These are phyloP conservation scores for Phytophthora kernoviae DNA, from an alignment of 352 stramenopile species.

Conservation along the genomic window DNA sequence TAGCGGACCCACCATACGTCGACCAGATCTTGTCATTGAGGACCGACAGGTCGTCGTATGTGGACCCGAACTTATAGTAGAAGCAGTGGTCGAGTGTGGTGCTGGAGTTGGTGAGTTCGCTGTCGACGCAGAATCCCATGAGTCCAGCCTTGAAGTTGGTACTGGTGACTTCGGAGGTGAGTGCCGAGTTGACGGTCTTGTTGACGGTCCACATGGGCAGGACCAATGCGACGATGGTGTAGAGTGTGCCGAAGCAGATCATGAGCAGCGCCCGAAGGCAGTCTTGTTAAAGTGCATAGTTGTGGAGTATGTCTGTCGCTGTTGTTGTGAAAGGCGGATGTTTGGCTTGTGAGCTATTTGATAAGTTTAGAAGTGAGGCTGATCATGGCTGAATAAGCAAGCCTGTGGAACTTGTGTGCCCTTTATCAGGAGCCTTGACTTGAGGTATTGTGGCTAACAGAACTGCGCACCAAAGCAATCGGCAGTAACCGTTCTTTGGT, in stretches of 20 bases:
- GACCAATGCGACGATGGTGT: constrained; percentile 21
- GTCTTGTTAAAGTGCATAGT: constrained; percentile 14
- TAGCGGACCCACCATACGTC: constrained; percentile 51
- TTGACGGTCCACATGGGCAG: constrained; percentile 23
- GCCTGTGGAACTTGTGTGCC: not conserved
- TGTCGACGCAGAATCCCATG: constrained; percentile 48
- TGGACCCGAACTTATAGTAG: constrained; percentile 60
- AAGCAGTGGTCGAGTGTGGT: constrained; percentile 61
- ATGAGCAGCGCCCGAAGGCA: constrained; percentile 26
- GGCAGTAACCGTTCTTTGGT: too few species aligned
- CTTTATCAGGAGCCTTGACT: not conserved
- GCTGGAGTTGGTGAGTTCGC: constrained; percentile 45
- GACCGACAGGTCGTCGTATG: constrained; percentile 41
- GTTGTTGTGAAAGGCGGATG: not conserved
- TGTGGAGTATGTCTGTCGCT: not conserved
- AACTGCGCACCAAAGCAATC: too few species aligned
- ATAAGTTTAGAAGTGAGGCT: not conserved
- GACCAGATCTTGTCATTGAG: constrained; percentile 34
- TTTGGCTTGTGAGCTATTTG: not conserved
- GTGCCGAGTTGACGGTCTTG: constrained; percentile 20
- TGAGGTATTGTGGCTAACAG: not conserved
- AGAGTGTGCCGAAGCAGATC: constrained; percentile 18
- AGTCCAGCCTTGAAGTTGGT: constrained; percentile 28
- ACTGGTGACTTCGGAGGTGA: constrained; percentile 14
- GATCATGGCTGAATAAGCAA: not conserved